These are phyloP conservation scores for Cucumis sativus DNA, from an alignment of 306 rosid species.

Conservation along the genomic window DNA sequence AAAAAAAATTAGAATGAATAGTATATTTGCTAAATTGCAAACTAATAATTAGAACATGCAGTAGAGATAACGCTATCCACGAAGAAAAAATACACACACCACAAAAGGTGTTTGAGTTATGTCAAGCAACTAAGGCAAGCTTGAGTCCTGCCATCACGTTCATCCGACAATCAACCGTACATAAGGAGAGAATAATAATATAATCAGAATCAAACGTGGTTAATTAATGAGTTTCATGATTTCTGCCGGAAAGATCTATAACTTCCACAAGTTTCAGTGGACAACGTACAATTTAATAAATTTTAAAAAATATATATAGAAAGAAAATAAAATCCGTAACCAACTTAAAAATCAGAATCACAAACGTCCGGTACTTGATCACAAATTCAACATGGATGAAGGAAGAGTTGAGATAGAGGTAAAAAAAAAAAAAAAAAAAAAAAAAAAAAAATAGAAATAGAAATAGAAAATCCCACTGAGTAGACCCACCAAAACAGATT, in stretches of 20 bases:
- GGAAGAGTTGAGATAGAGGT: background rate
- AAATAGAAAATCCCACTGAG: background rate
- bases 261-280: background rate
- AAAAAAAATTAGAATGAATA: background rate
- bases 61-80: background rate
- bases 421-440: background rate
- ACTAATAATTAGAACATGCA: background rate
- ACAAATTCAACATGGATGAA: background rate
- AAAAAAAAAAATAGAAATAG: background rate
- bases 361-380: conserved; percentile 1
- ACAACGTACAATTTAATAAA: background rate
- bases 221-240: conserved; percentile 1
- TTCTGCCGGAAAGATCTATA: background rate
- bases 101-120: background rate
- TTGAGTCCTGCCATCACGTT: conserved; percentile 1
- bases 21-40: background rate
- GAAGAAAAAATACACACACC: background rate
- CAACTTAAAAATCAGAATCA: background rate
- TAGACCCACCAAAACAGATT: conserved; percentile 49
- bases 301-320: background rate
- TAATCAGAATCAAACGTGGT: background rate
- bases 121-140: conserved; percentile 3
- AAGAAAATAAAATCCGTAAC: background rate
- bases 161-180: conserved; percentile 3
- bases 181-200: background rate